Evolutionary conservation across 805 yeast species (phyloP), one percentile per base, ranked within the genome.

Genomic region (Danielozyma ontarioensis): DNA sequence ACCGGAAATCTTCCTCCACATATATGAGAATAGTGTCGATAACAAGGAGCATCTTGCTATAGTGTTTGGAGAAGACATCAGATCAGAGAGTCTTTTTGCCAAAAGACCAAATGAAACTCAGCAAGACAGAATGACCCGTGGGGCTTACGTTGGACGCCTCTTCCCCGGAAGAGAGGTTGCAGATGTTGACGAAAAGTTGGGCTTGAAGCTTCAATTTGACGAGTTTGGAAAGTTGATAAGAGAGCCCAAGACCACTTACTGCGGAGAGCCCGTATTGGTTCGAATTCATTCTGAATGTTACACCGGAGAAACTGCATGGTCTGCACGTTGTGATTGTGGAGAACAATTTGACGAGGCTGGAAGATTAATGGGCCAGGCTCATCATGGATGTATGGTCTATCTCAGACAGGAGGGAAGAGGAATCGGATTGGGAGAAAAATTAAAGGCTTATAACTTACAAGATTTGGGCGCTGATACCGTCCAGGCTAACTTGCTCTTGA

Each of bases 281-380:
- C 71, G 99, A 40, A 88, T 93, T 45, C 99, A 93, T 55, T 83
- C 95, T 3, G 99, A 93, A 55, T 93, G 99, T 60, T 93, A 90
- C 64, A 93, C 99, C 0, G 99, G 99, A 3, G 99, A 93, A 55
- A 93, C 97, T 1, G 97, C 97, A 7, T 93, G 99, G 98, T 79
- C 90, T 37, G 97, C 99, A 1, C 74, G 99, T 35, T 93, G 99
- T 59, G 99, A 93, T 60, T 93, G 99, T 62, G 99, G 99, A 14
- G 99, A 93, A 60, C 99, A 93, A 64, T 85, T 93, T 50, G 97
- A 93, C 59, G 96, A 94, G 59, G 97, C 97, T 2, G 98, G 97
- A 6, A 72, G 94, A 41, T 59, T 87, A 27, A 93, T 93, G 90
- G 95, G 95, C 5, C 65, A 72, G 36, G 72, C 70, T 31, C 96